Evolutionary conservation across 768 basidiomycete genomes (phyloP), one percentile per base, ranked within the genome.

Genomic region (Russula abietina): DNA sequence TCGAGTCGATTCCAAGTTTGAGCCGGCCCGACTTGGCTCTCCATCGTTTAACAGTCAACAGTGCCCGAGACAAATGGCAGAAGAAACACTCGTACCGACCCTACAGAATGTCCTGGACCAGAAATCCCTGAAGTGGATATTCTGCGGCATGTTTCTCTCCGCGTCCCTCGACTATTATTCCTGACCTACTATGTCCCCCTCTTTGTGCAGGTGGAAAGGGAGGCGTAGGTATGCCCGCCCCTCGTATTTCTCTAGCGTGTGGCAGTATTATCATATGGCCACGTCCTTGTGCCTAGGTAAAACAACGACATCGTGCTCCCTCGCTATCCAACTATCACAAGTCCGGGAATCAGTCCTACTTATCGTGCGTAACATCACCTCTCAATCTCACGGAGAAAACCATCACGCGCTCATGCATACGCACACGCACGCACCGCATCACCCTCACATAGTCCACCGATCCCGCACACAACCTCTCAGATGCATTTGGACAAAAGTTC

Each of bases 401-500:
- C n/a, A n/a, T n/a, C n/a, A n/a, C n/a, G n/a, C n/a, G n/a, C n/a
- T 45, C n/a, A 45, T 11, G 17, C 17, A 11, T 28, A 12, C 49
- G n/a, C 41, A 54, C 39, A 28, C 39, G 32, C 32, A 5, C 30
- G 2, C 33, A 11, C 11, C 33, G 33, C 33, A 33, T n/a, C n/a
- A n/a, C 33, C 33, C 57, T 16, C 49, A 30, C 10, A 32, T 39
- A 97, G 93, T 98, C 96, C 9, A 99, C 97, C 9, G 97, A 99
- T 76, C 97, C 97, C n/a, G 97, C 97, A 41, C 97, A 99, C 80
- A 99, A 99, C 75, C 78, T 99, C 46, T 98, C 95, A 11, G 96
- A 99, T 75, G 93, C 97, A 17, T 98, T 98, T 74, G 91, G 93
- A 24, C 97, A 99, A 73, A 98, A 99, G 78, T 99, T 99, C 77